A percentile compares a stretch with the other conserved stretches of the same genome.
Conservation (phyloP, 306 rosid species). For the Vigna angularis region DNA sequence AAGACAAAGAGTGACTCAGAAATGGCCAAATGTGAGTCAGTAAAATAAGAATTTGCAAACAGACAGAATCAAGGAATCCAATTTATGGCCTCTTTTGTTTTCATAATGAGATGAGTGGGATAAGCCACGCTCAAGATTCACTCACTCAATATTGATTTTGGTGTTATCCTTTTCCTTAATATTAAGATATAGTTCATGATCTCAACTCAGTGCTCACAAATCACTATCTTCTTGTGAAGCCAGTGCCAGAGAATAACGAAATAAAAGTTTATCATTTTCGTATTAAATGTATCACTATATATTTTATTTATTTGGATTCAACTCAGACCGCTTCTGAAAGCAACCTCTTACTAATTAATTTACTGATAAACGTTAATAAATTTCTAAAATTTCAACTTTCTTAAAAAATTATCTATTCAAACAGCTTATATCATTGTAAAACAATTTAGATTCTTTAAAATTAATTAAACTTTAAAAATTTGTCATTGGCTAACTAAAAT, state of each 20-base stretch:
- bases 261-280: background rate
- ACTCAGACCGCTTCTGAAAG: too few species aligned
- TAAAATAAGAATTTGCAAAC: conserved; percentile 41
- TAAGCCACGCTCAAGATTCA: conserved; percentile 40
- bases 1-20: conserved; percentile 42
- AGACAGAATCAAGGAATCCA: conserved; percentile 61
- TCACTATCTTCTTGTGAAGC: conserved; percentile 4
- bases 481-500: too few species aligned
- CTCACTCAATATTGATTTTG: background rate
- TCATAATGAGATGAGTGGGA: background rate
- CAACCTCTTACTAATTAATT: too few species aligned
- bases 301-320: background rate
- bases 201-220: background rate
- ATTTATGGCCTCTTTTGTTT: conserved; percentile 44
- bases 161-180: background rate
- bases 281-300: background rate
- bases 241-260: background rate
- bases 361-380: too few species aligned
- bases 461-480: too few species aligned
- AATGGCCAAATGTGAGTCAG: conserved; percentile 31
- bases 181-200: conserved; percentile 1
- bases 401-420: too few species aligned
- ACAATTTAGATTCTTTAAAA: too few species aligned
- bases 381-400: too few species aligned
- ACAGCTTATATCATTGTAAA: too few species aligned